Base-by-base conservation (phyloP, 163 green algal species). In the Scenedesmus sp. region DNA sequence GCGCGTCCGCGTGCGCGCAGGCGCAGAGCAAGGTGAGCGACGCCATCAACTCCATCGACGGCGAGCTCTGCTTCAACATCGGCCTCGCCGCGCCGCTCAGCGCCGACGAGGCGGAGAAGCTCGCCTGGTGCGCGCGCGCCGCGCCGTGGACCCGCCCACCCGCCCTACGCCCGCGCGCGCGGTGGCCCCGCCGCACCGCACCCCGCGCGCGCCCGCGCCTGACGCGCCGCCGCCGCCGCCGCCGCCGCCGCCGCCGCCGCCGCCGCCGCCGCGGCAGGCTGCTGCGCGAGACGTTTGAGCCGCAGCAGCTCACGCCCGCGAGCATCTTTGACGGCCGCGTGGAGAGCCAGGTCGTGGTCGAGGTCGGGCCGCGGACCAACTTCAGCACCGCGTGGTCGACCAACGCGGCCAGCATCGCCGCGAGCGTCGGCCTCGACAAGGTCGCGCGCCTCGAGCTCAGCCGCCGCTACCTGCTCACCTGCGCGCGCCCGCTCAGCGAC, bases 241-340 rank as follows among this genome's bases (percentile, higher is more conserved):
- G n/a, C n/a, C n/a, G n/a, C 26, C 31, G 15, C 63, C 34, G 33
- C 4, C 34, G 14, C n/a, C 36, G 48, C 39, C 39, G 7, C 6
- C 63, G 9, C 63, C 33, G 18, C 31, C 60, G 3, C 34, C 39
- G 44, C 26, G n/a, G 2, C 86, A 95, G 91, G 95, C 89, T 99
- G 65, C 85, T 99, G 72, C 87, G 90, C 3, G 96, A 99, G 81
- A 99, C 96, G 0, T 99, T 94, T 85, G 96, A 99, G 87, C 95
- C 95, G 3, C 88, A 99, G 75, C 77, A 86, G 79, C 89, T 99
- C 17, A 96, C 87, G 2, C 33, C 87, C 4, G 39, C 31, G 39
- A 91, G 70, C 53, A 66, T 77, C 60, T 81, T 98, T 53, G 44
- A 66, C 11, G 44, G 75, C 31, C 44, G 62, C 45, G 75, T 10